phyloP scores from a whole-genome alignment of 495 filamentous ascomycete species.

The Friedmanniomyces simplex region DNA sequence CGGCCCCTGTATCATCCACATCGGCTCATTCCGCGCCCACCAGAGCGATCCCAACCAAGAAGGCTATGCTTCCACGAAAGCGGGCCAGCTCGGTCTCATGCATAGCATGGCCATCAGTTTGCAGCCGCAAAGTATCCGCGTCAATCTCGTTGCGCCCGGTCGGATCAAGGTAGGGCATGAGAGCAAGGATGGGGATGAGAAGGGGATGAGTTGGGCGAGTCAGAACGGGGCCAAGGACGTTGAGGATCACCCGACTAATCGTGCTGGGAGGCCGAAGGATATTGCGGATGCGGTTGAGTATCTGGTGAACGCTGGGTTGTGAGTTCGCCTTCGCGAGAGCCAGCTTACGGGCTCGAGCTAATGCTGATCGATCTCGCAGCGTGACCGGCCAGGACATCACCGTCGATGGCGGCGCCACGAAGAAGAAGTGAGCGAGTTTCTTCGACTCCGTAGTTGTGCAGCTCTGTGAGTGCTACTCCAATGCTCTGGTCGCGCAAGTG shows the following conservation, averaged over 20 bases:
- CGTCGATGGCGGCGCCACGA: constrained; percentile 16
- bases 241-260: constrained; percentile 20
- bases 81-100: constrained; percentile 22
- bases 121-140: constrained; percentile 15
- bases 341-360: neutral
- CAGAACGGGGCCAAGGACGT: constrained; percentile 16
- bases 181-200: constrained; percentile 20
- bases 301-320: constrained; percentile 21
- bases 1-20: constrained; percentile 23
- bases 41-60: constrained; percentile 24
- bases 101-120: constrained; percentile 21
- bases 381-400: constrained; percentile 24
- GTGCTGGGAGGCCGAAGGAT: constrained; percentile 25
- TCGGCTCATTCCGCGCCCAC: constrained; percentile 23
- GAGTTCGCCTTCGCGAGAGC: neutral
- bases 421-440: constrained; percentile 9
- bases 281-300: constrained; percentile 26
- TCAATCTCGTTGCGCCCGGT: constrained; percentile 22
- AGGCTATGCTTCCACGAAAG: constrained; percentile 24
- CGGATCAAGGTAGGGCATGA: constrained; percentile 24
- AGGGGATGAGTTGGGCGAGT: constrained; percentile 3
- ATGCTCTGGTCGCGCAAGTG: no score
- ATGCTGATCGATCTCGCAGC: neutral
- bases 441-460: no score
- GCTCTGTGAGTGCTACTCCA: no score